These are phyloP conservation scores for Brassica nigra DNA, from an alignment of 345 rosid species.

Conservation along the genomic window DNA sequence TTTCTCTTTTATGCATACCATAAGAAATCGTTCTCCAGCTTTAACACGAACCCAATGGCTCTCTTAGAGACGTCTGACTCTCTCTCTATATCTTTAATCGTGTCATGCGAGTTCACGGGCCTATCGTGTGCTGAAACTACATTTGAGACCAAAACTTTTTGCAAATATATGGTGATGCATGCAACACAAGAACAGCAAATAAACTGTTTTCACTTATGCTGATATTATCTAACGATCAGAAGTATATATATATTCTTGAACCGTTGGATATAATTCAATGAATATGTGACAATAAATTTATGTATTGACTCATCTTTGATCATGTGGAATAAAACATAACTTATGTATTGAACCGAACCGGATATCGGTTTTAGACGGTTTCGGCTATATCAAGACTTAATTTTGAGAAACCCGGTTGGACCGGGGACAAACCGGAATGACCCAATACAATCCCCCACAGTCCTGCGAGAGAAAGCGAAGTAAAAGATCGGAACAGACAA, in stretches of 20 bases:
- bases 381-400: neutral
- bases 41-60: conserved; percentile 24
- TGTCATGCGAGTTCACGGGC: conserved; percentile 5
- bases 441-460: conserved; percentile 13
- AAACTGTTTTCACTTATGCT: conserved; percentile 13
- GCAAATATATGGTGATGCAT: conserved; percentile 9
- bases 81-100: conserved; percentile 17
- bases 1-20: neutral
- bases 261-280: conserved; percentile 9
- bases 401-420: neutral
- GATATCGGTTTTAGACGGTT: neutral
- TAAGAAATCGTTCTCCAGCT: conserved; percentile 11
- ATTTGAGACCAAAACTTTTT: conserved; percentile 24
- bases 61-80: conserved; percentile 16
- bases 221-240: neutral
- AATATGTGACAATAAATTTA: neutral
- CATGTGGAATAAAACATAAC: conserved; percentile 7
- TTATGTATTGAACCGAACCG: conserved; percentile 2
- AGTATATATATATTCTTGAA: neutral
- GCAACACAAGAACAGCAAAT: conserved; percentile 26
- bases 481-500: conserved; percentile 7
- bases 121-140: conserved; percentile 20
- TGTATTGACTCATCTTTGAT: conserved; percentile 29
- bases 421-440: neutral
- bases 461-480: conserved; percentile 14